phyloP scores from a whole-genome alignment of 2,329 filamentous ascomycete genomes.

The Exserohilum turcica region DNA sequence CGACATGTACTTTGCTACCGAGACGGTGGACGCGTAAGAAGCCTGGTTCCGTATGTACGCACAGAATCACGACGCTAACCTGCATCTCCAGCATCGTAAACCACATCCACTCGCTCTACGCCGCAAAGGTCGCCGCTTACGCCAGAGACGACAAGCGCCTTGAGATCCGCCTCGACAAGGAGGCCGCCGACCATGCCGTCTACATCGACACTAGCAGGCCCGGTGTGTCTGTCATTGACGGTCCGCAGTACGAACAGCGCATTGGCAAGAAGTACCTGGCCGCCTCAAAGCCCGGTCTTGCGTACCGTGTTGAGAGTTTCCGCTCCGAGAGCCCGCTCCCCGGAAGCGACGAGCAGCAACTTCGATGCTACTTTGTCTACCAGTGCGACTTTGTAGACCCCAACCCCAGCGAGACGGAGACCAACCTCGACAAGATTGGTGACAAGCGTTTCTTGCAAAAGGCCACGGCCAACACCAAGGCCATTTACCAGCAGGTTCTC shows the following conservation, averaged over 20 bases:
- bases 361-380: conserved; percentile 99
- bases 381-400: conserved; percentile 87
- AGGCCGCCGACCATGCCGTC: conserved; percentile 90
- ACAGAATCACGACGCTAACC: conserved; percentile 16
- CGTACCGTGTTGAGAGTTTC: conserved; percentile 97
- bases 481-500: conserved; percentile 94
- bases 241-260: conserved; percentile 90
- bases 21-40: conserved; percentile 71
- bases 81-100: conserved; percentile 68
- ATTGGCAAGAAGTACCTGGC: conserved; percentile 97
- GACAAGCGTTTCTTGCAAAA: conserved; percentile 95
- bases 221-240: conserved; percentile 74
- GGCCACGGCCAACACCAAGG: conserved; percentile 92
- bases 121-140: conserved; percentile 92
- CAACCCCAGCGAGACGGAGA: conserved; percentile 76
- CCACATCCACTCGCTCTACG: conserved; percentile 94
- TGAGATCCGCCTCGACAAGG: conserved; percentile 95
- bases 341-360: conserved; percentile 74
- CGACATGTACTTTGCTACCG: conserved; percentile 96
- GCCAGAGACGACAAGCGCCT: conserved; percentile 91
- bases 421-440: conserved; percentile 85
- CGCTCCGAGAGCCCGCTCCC: conserved; percentile 83
- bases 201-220: conserved; percentile 98
- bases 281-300: conserved; percentile 69
- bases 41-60: not conserved